These are phyloP conservation scores for Eimeria acervulina DNA, from an alignment of 169 alveolate species.

Conservation along the genomic window DNA sequence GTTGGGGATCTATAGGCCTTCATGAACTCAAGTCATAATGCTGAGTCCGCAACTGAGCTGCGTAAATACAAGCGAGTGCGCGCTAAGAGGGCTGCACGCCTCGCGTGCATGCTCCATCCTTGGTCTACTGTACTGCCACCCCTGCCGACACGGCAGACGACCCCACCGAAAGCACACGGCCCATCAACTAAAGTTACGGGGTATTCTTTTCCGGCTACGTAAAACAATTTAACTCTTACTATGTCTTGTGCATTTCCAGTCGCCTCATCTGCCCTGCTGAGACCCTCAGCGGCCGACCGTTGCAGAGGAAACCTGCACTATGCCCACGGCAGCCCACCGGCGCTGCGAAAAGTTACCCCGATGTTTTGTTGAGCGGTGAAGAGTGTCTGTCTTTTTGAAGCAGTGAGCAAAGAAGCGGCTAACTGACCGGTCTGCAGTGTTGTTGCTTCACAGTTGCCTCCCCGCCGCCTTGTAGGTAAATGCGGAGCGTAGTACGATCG, in stretches of 20 bases:
- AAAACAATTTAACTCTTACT: not conserved
- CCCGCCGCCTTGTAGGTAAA: not conserved
- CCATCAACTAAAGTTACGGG: not conserved
- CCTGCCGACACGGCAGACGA: conserved; percentile 76
- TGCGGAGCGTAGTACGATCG: not conserved
- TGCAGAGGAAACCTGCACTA: not conserved
- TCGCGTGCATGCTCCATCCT: conserved; percentile 72
- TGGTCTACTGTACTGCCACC: conserved; percentile 79
- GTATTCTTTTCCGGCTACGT: not conserved
- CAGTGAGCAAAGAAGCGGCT: conserved; percentile 3
- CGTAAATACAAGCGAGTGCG: conserved; percentile 48
- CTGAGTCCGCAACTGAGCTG: conserved; percentile 71
- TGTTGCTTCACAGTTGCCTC: conserved; percentile 2
- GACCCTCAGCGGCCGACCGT: not conserved
- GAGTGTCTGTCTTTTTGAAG: not conserved
- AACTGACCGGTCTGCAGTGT: not conserved
- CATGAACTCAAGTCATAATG: conserved; percentile 36
- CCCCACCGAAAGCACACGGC: conserved; percentile 59
- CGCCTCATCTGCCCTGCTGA: not conserved
- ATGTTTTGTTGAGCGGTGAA: not conserved
- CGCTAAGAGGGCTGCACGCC: conserved; percentile 77
- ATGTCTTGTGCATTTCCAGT: conserved; percentile 2
- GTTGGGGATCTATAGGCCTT: conserved; percentile 78
- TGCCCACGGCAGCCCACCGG: not conserved
- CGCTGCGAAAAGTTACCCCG: not conserved